Conservation (phyloP, 371 early-diverging fungal species). For the Actinomucor elegans region DNA sequence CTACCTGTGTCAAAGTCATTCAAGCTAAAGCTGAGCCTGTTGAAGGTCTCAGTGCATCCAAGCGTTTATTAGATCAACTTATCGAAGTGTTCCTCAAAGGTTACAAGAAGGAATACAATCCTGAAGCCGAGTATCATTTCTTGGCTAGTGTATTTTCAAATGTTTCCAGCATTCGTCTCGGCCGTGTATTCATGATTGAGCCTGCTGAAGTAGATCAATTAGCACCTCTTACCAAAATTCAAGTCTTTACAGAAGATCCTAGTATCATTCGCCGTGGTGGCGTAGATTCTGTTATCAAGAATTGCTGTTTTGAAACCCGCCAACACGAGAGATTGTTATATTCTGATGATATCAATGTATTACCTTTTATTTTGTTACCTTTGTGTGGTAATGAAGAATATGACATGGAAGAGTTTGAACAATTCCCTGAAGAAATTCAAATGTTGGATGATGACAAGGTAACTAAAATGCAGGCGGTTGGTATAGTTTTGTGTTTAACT, state of each 20-base stretch:
- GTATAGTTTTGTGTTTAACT: not conserved
- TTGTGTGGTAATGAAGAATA: constrained; percentile 92
- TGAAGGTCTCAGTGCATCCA: constrained; percentile 45
- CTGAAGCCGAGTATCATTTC: constrained; percentile 80
- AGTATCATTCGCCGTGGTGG: constrained; percentile 88
- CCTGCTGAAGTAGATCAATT: constrained; percentile 52
- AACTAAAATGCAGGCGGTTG: not conserved
- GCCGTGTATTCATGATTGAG: constrained; percentile 73
- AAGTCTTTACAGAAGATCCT: constrained; percentile 83
- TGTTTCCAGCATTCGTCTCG: constrained; percentile 67
- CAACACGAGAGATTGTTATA: constrained; percentile 66
- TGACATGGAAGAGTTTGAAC: constrained; percentile 88
- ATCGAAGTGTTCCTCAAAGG: constrained; percentile 86
- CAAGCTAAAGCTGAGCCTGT: constrained; percentile 40
- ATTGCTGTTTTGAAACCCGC: constrained; percentile 81
- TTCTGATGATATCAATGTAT: constrained; percentile 69
- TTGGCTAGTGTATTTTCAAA: constrained; percentile 93
- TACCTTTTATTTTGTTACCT: constrained; percentile 88
- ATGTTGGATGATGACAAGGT: constrained; percentile 80
- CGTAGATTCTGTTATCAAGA: constrained; percentile 84
- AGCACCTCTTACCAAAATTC: constrained; percentile 79
- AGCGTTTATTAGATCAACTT: constrained; percentile 74
- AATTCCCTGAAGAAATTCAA: constrained; percentile 92
- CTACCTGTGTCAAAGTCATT: constrained; percentile 57
- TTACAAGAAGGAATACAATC: constrained; percentile 75